Conservation (phyloP, 2,329 filamentous ascomycete species). For the Ilyonectria robusta region DNA sequence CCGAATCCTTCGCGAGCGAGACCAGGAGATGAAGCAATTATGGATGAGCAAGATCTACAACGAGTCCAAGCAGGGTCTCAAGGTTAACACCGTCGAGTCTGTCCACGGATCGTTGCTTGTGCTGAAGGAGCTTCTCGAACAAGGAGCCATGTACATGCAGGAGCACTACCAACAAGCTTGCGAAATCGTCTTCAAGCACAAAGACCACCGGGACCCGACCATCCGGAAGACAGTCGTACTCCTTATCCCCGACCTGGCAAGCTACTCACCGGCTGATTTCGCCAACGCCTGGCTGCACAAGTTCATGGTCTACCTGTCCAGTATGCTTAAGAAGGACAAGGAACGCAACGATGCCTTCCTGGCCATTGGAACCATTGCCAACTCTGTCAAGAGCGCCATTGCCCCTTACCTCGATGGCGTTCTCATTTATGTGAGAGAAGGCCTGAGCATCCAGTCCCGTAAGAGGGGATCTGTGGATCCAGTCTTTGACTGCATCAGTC, state of each 20-base stretch:
- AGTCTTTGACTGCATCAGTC: conserved; percentile 98
- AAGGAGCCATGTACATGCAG: conserved; percentile 99
- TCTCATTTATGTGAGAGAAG: conserved; percentile 92
- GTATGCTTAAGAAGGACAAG: conserved; percentile 94
- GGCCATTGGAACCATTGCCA: conserved; percentile 95
- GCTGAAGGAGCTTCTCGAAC: conserved; percentile 91
- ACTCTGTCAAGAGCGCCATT: conserved; percentile 95
- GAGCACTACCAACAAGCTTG: conserved; percentile 92
- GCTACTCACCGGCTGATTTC: conserved; percentile 93
- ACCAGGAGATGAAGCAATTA: conserved; percentile 86
- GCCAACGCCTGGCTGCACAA: conserved; percentile 89
- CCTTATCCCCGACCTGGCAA: conserved; percentile 92
- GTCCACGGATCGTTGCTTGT: conserved; percentile 96
- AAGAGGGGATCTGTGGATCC: conserved; percentile 78
- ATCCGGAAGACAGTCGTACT: conserved; percentile 92
- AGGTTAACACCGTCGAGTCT: conserved; percentile 84
- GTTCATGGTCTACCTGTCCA: conserved; percentile 96
- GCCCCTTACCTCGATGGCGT: conserved; percentile 96
- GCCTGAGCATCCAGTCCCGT: conserved; percentile 83
- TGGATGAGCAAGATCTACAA: conserved; percentile 95
- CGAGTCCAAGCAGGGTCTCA: conserved; percentile 85
- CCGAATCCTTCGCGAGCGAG: conserved; percentile 93
- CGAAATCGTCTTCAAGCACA: conserved; percentile 92
- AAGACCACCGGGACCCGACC: conserved; percentile 90
- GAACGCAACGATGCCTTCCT: conserved; percentile 95